Percentiles rank a stretch among this genome's conserved stretches.
These are phyloP conservation scores for Fusarium dimerum DNA, from an alignment of 2,329 filamentous ascomycete genomes.

Conservation along the genomic window DNA sequence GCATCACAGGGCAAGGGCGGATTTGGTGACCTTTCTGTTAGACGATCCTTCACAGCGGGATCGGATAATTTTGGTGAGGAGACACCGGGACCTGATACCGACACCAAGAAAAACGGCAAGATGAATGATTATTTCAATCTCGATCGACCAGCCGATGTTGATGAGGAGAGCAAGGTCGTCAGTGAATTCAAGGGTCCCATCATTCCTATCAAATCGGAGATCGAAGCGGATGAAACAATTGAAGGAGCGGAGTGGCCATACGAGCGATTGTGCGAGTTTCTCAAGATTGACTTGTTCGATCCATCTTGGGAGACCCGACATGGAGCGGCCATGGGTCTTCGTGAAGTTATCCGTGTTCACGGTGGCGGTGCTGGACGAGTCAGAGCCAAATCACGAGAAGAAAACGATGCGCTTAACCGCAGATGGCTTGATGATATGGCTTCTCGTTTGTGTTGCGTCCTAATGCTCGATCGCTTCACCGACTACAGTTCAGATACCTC, in stretches of 20 bases:
- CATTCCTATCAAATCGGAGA: constrained; percentile 79
- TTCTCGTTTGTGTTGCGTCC: constrained; percentile 91
- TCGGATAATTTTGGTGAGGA: constrained; percentile 66
- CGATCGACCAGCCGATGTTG: constrained; percentile 73
- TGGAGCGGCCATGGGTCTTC: constrained; percentile 90
- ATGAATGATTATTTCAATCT: constrained; percentile 87
- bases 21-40: constrained; percentile 80
- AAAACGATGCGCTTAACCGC: constrained; percentile 80
- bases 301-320: constrained; percentile 93
- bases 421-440: constrained; percentile 92
- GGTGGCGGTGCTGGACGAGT: constrained; percentile 82
- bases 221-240: constrained; percentile 75
- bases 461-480: constrained; percentile 96
- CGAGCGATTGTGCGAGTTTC: constrained; percentile 88
- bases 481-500: constrained; percentile 98
- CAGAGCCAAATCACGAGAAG: constrained; percentile 65
- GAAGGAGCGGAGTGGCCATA: constrained; percentile 91
- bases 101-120: constrained; percentile 63
- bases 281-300: constrained; percentile 93
- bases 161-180: constrained; percentile 90
- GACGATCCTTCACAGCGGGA: constrained; percentile 60
- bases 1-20: constrained; percentile 84
- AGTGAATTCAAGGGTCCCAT: constrained; percentile 90
- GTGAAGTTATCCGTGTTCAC: constrained; percentile 90
- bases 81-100: constrained; percentile 51